A percentile compares a stretch with the other conserved stretches of the same genome.
Evolutionary conservation across 345 rosid genomes (phyloP).

Genomic region (Populus ilicifolia): DNA sequence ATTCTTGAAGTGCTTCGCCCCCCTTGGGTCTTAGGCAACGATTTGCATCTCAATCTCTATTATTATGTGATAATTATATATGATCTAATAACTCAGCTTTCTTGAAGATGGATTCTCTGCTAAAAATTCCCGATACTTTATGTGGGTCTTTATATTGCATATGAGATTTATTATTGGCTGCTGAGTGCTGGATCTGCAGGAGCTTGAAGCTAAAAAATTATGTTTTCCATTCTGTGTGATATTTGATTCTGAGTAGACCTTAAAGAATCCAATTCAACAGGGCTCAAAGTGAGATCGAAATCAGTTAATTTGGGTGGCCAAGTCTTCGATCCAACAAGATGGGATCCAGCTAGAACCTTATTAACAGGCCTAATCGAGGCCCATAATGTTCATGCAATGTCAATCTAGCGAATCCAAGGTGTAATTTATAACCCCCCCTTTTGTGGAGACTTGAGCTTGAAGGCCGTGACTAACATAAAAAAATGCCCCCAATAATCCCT

Average conservation of each 20-base stretch:
- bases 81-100: not conserved
- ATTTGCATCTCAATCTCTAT: not conserved
- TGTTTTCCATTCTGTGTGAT: not conserved
- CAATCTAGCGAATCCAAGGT: not conserved
- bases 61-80: not conserved
- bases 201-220: too few species aligned
- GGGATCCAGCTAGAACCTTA: not conserved
- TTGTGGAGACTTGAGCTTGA: too few species aligned
- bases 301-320: not conserved
- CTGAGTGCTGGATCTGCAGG: too few species aligned
- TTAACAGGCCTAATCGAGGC: not conserved
- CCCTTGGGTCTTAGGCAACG: not conserved
- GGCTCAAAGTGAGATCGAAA: not conserved
- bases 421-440: not conserved
- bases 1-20: not conserved
- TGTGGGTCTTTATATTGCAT: not conserved
- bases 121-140: not conserved
- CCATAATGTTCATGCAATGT: not conserved
- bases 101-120: not conserved
- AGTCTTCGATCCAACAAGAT: not conserved
- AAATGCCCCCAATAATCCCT: too few species aligned
- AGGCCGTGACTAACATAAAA: too few species aligned
- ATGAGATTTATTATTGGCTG: not conserved
- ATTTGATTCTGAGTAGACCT: not conserved
- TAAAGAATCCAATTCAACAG: not conserved